phyloP scores from a whole-genome alignment of 345 rosid species.

The Tarenaya hassleriana region DNA sequence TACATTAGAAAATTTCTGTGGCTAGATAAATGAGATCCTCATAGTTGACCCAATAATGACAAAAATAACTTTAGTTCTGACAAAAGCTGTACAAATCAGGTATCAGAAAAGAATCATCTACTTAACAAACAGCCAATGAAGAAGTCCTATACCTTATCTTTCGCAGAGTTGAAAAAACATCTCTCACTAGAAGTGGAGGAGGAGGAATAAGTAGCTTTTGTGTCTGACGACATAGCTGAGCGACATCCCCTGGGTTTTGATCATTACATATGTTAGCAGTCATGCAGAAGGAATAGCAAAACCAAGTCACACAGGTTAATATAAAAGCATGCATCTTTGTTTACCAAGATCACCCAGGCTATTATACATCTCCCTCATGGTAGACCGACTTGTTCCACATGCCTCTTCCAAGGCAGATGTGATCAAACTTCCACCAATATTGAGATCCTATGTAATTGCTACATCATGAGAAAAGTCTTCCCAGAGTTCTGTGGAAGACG shows the following conservation, averaged over 20 bases:
- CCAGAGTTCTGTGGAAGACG: not conserved
- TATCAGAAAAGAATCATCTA: constrained; percentile 5
- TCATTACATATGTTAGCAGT: constrained; percentile 5
- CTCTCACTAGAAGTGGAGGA: constrained; percentile 58
- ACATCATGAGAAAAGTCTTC: constrained; percentile 8
- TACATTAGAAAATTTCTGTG: not conserved
- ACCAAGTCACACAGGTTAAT: not conserved
- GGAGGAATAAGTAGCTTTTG: constrained; percentile 74
- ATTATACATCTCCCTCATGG: constrained; percentile 70
- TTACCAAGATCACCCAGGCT: constrained; percentile 83
- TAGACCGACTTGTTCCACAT: constrained; percentile 68
- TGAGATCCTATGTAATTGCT: constrained; percentile 53
- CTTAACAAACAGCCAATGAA: constrained; percentile 8
- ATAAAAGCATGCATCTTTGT: constrained; percentile 2
- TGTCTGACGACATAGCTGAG: constrained; percentile 79
- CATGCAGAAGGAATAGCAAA: constrained; percentile 8
- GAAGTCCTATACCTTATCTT: constrained; percentile 59
- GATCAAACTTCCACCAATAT: constrained; percentile 80
- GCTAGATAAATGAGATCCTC: constrained; percentile 2
- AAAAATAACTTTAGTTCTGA: not conserved
- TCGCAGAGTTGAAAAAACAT: constrained; percentile 55
- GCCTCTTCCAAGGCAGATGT: constrained; percentile 79
- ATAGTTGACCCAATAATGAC: not conserved
- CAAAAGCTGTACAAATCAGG: not conserved
- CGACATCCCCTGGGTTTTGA: constrained; percentile 68